Evolutionary conservation across 179 eudicot species (phyloP).

Genomic region (Carnegiea gigantea): DNA sequence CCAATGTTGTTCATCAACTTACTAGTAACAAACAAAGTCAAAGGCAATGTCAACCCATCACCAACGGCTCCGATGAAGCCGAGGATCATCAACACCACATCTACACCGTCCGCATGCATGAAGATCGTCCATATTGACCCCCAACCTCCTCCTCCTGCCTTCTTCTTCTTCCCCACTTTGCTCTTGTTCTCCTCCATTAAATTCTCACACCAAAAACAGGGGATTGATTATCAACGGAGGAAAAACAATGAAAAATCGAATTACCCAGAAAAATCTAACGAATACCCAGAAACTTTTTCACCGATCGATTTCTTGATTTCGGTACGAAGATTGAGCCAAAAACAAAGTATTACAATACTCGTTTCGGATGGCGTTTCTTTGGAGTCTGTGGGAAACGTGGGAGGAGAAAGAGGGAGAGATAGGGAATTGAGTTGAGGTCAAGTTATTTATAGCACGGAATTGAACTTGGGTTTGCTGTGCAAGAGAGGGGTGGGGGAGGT

Average conservation of each 20-base stretch:
- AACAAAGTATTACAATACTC: too few relatives aligned
- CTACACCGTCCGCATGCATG: slow-evolving; percentile 83
- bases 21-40: slow-evolving; percentile 53
- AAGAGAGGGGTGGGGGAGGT: not conserved
- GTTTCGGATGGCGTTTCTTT: too few relatives aligned
- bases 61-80: slow-evolving; percentile 75
- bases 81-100: slow-evolving; percentile 56
- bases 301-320: not conserved
- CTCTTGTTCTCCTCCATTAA: slow-evolving; percentile 9
- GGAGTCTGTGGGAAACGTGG: not conserved
- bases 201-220: not conserved
- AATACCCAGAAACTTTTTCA: not conserved
- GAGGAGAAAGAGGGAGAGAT: not conserved
- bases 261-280: not conserved
- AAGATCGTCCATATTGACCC: slow-evolving; percentile 60
- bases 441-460: not conserved
- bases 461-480: not conserved
- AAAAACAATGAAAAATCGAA: not conserved
- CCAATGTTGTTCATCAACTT: slow-evolving; percentile 77
- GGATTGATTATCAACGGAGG: not conserved
- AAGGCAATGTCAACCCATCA: slow-evolving; percentile 77
- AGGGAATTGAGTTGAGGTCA: not conserved
- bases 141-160: slow-evolving; percentile 6
- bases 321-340: not conserved
- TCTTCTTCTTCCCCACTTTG: slow-evolving; percentile 22